Evolutionary conservation across 345 rosid genomes (phyloP).

Genomic region (Carallia brachiata): DNA sequence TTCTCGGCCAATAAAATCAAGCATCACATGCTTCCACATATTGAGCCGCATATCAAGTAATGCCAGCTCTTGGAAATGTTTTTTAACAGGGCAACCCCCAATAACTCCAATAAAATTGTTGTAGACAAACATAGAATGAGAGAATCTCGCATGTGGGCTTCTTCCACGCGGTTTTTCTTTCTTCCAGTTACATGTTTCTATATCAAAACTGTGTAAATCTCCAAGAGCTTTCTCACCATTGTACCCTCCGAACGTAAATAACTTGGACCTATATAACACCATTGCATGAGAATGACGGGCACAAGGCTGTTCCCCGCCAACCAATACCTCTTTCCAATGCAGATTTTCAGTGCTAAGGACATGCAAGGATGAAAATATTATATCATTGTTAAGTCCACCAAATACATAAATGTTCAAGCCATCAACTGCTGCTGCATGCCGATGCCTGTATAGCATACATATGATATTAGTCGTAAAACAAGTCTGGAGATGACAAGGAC

Average conservation of each 20-base stretch:
- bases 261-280: conserved; percentile 60
- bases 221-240: conserved; percentile 70
- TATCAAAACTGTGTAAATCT: conserved; percentile 78
- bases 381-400: conserved; percentile 67
- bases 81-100: too few species aligned
- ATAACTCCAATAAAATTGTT: too few species aligned
- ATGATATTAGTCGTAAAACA: conserved; percentile 8
- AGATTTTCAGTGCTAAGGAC: conserved; percentile 49
- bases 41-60: conserved; percentile 22
- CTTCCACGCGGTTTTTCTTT: background rate
- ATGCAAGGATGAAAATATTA: conserved; percentile 57
- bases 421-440: conserved; percentile 76
- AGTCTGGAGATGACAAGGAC: conserved; percentile 1
- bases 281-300: conserved; percentile 88
- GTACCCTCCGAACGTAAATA: conserved; percentile 81
- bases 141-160: too few species aligned
- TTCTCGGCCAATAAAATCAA: conserved; percentile 59
- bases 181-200: conserved; percentile 53
- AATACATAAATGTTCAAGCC: conserved; percentile 70
- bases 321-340: conserved; percentile 60
- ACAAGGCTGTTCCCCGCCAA: conserved; percentile 60
- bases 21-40: conserved; percentile 61
- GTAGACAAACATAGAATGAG: too few species aligned
- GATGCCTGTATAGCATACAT: conserved; percentile 57
- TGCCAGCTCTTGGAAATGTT: too few species aligned